phyloP scores from a whole-genome alignment of 2,329 filamentous ascomycete genomes.

The Phoma sp. region DNA sequence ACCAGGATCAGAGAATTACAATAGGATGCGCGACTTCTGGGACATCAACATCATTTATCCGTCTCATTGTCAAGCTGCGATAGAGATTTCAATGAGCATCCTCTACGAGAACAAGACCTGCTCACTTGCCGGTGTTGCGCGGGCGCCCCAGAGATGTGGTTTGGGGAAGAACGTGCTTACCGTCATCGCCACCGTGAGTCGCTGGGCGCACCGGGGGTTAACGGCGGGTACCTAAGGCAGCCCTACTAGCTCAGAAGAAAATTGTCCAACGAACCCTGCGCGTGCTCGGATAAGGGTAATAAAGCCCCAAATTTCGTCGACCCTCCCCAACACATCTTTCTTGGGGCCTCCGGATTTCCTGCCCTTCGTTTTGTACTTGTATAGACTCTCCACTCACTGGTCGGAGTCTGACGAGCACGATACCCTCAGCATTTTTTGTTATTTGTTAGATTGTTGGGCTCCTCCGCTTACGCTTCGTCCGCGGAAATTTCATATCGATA shows the following conservation, averaged over 20 bases:
- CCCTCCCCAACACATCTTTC: slow-evolving; percentile 10
- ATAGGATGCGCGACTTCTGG: not conserved
- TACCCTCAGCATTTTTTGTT: slow-evolving; percentile 23
- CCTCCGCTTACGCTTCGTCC: slow-evolving; percentile 22
- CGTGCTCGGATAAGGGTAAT: slow-evolving; percentile 20
- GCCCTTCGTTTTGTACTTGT: slow-evolving; percentile 28
- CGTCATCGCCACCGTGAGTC: slow-evolving; percentile 11
- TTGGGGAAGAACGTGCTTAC: slow-evolving; percentile 10
- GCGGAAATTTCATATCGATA: slow-evolving; percentile 38
- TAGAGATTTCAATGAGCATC: not conserved
- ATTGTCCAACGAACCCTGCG: slow-evolving; percentile 8
- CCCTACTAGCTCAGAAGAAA: slow-evolving; percentile 9
- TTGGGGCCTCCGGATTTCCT: slow-evolving; percentile 16
- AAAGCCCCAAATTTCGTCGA: slow-evolving; percentile 10
- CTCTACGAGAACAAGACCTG: not conserved
- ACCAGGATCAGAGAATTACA: too few relatives aligned
- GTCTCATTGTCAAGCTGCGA: not conserved
- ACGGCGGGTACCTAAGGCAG: slow-evolving; percentile 8
- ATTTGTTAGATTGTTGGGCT: slow-evolving; percentile 5
- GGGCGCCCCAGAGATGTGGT: slow-evolving; percentile 6
- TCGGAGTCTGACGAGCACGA: slow-evolving; percentile 32
- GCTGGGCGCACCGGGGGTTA: slow-evolving; percentile 4
- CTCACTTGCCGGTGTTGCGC: slow-evolving; percentile 6
- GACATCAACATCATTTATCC: not conserved
- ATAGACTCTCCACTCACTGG: slow-evolving; percentile 41